Base-by-base conservation (phyloP, 495 filamentous ascomycete species). In the Zalerion maritima region DNA sequence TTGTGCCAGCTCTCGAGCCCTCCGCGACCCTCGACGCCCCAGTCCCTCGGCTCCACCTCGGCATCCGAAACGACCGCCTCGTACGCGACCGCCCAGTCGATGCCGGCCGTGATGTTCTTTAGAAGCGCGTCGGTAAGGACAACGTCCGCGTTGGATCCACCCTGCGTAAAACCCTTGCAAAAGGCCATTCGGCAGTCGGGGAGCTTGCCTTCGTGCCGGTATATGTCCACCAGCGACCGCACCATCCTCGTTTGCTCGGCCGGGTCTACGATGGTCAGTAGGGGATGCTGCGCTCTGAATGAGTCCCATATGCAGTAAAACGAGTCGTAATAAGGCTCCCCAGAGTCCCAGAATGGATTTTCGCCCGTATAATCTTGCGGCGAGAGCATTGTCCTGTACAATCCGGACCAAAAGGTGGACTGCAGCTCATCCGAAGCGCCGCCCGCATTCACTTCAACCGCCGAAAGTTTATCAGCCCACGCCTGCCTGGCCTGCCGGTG, bases 281-380 rank as follows among this genome's bases (percentile, higher is more conserved):
- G 48, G 4, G 71, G 74, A 35, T 81, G 77, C 14, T 75, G 73
- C 11, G 69, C 74, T 0, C 78, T 60, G 43, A 75, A 83, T 0
- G 70, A 75, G 42, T 83, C 77, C 78, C 75, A 81, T 26, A 76
- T 77, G 34, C 73, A 81, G 37, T 82, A 82, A 45, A 69, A 82
- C 27, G 54, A 74, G 39, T 82, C 77, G 37, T 70, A 83, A 34
- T 83, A 81, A n/a, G 78, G 77, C 45, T 81, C 78, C 0, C 56
- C 52, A 12, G 71, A 76, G 13, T 73, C 40, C 78, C 78, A 83
- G 2, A 77, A 47, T 20, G 65, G 75, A 25, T 83, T 83, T 40
- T 83, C 78, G 1, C 75, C 74, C 0, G 77, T 82, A 38, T 79
- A 80, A 31, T 82, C 74, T 47, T 81, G 76, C 5, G 76, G 76